phyloP scores from a whole-genome alignment of 768 basidiomycete species.

The Suillus decipiens region DNA sequence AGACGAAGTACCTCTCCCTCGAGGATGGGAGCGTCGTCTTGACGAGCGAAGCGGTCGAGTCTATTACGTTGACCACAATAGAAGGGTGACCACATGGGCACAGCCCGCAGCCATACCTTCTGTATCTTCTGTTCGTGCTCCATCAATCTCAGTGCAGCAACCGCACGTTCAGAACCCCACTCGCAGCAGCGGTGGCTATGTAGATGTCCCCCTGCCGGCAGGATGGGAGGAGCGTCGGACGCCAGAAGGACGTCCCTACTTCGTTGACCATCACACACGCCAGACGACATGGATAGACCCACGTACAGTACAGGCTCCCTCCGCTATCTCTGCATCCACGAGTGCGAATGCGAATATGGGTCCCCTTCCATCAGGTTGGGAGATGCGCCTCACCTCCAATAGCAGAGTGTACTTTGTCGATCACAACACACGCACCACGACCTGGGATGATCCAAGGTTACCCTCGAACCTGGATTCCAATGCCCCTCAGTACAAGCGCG shows the following conservation, averaged over 20 bases:
- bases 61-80: slow-evolving; percentile 89
- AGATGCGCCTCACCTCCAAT: slow-evolving; percentile 89
- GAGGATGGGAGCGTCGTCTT: slow-evolving; percentile 81
- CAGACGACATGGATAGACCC: slow-evolving; percentile 95
- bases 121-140: slow-evolving; percentile 22
- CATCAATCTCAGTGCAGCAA: slow-evolving; percentile 17
- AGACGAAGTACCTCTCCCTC: slow-evolving; percentile 63
- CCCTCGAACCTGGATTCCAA: slow-evolving; percentile 82
- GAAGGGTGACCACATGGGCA: slow-evolving; percentile 81
- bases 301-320: slow-evolving; percentile 51
- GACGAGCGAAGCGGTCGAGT: slow-evolving; percentile 64
- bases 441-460: slow-evolving; percentile 91
- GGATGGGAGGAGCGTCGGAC: slow-evolving; percentile 94
- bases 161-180: slow-evolving; percentile 33
- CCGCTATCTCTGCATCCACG: slow-evolving; percentile 43
- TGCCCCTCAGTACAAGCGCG: slow-evolving; percentile 94
- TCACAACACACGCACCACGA: slow-evolving; percentile 86
- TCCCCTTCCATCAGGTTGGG: slow-evolving; percentile 89
- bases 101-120: slow-evolving; percentile 39
- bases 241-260: slow-evolving; percentile 80
- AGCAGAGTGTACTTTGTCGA: slow-evolving; percentile 90
- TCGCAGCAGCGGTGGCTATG: slow-evolving; percentile 35
- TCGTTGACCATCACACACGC: slow-evolving; percentile 76
- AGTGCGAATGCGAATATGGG: slow-evolving; percentile 66
- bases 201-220: slow-evolving; percentile 73